Percentiles rank a stretch among this genome's conserved stretches.
Conservation (phyloP, 768 basidiomycete species). For the Megacollybia marginata region DNA sequence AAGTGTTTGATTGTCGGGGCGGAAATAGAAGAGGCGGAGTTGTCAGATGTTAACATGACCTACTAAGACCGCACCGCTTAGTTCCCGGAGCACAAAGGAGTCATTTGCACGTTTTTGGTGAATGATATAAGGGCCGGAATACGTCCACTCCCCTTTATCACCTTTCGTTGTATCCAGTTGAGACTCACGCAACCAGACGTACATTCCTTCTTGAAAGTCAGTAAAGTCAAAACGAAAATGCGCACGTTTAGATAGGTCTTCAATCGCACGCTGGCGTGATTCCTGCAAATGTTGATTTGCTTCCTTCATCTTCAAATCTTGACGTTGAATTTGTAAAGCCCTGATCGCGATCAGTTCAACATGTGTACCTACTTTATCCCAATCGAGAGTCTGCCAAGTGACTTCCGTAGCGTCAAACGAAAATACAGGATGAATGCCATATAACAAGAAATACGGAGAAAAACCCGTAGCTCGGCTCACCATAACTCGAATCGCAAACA, state of each 20-base stretch:
- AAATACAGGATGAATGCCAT: constrained; percentile 21
- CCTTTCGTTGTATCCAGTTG: constrained; percentile 21
- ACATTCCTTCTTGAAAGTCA: constrained; percentile 18
- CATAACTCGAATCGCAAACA: constrained; percentile 20
- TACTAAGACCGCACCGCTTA: too few species aligned
- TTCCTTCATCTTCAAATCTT: constrained; percentile 10
- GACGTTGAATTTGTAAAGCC: constrained; percentile 12
- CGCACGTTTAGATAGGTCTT: constrained; percentile 14
- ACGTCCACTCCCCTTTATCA: constrained; percentile 18
- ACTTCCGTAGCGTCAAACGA: constrained; percentile 20
- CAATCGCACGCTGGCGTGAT: constrained; percentile 9
- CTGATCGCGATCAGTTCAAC: constrained; percentile 19
- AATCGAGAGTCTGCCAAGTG: constrained; percentile 20
- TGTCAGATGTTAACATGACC: too few species aligned
- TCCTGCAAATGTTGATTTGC: constrained; percentile 8
- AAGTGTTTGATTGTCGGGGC: too few species aligned
- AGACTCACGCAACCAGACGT: constrained; percentile 24
- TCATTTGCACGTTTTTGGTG: constrained; percentile 2
- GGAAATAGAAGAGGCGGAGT: too few species aligned
- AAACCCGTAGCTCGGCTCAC: constrained; percentile 19
- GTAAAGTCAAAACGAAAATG: constrained; percentile 7
- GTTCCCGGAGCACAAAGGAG: too few species aligned
- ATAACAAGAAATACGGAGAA: constrained; percentile 22
- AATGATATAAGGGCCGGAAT: constrained; percentile 20
- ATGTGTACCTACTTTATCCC: constrained; percentile 12